Percentiles rank a stretch among this genome's conserved stretches.
Evolutionary conservation across 129 eudicot genomes (phyloP).

Genomic region (Arctium lappa): DNA sequence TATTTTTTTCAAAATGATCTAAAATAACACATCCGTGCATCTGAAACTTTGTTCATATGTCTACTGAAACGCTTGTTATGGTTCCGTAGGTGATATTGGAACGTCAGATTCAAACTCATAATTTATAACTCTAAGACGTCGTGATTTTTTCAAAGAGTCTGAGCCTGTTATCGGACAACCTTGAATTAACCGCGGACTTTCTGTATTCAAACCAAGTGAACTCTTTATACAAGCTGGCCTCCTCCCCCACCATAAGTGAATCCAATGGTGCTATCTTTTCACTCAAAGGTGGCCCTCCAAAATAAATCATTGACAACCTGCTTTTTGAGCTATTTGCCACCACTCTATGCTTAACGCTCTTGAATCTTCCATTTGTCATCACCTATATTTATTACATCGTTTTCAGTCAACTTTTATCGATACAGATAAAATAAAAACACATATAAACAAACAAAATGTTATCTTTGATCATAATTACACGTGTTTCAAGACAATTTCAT

Average conservation of each 20-base stretch:
- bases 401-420: not conserved
- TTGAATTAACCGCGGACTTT: conserved; percentile 60
- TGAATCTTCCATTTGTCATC: conserved; percentile 85
- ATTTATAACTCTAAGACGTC: conserved; percentile 15
- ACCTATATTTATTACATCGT: conserved; percentile 42
- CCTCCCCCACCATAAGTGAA: conserved; percentile 59
- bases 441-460: not conserved
- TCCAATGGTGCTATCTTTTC: conserved; percentile 83
- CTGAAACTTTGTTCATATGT: not conserved
- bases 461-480: not conserved
- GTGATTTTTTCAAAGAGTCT: conserved; percentile 50
- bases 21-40: not conserved
- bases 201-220: conserved; percentile 89
- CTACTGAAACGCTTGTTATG: not conserved
- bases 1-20: not conserved
- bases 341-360: conserved; percentile 81
- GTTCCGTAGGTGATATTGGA: not conserved
- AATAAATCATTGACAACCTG: conserved; percentile 81
- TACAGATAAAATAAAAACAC: not conserved
- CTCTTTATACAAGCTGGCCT: conserved; percentile 83
- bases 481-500: not conserved
- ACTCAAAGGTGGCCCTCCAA: conserved; percentile 88
- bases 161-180: conserved; percentile 68
- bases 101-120: not conserved
- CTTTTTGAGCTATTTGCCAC: conserved; percentile 63